Base-by-base conservation (phyloP, 1,139 yeast genomes). In the Yamadazyma buinensis region DNA sequence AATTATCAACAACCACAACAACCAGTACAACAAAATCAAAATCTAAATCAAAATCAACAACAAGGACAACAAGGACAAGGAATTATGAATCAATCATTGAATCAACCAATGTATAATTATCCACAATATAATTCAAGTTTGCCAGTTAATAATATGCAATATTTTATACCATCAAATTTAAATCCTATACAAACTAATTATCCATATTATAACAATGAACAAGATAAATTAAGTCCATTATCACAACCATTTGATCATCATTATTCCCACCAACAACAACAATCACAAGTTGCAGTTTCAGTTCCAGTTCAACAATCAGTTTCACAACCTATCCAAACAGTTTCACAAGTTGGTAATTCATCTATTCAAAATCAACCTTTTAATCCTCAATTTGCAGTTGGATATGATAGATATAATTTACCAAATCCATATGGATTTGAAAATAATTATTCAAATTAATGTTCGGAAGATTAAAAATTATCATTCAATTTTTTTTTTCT, bases 221-320 rank as follows among this genome's bases (percentile, higher is more conserved):
- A 55, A 39, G 63, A 58, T 32, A 57, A 55, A 39, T 50, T 56
- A 32, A 52, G 59, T 38, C 62, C 63, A 4, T 51, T 58, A 28
- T 44, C 56, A 23, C 50, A 46, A 27, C 57, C 59, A 12, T 28
- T 34, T 30, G 43, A 43, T 34, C 41, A 40, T 15, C 42, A 46
- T 32, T 33, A 37, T n/a, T 44, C 44, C 20, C 25, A 11, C 6
- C 25, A 23, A 23, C 5, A 13, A 24, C 9, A 39, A 32, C 27
- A 12, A 37, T 42, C 32, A 15, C 5, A 26, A 21, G 11, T 21
- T 17, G 19, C 7, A 5, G 19, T 17, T 17, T 5, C 5, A 5
- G 19, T 5, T 17, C 7, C 7, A 5, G 7, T 5, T 17, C 5
- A 5, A 5, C 7, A 8, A 7, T 4, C 23, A 19, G 13, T n/a